A percentile compares a stretch with the other conserved stretches of the same genome.
These are phyloP conservation scores for Vitis hybrid DNA, from an alignment of 177 flowering plant genomes.

Conservation along the genomic window DNA sequence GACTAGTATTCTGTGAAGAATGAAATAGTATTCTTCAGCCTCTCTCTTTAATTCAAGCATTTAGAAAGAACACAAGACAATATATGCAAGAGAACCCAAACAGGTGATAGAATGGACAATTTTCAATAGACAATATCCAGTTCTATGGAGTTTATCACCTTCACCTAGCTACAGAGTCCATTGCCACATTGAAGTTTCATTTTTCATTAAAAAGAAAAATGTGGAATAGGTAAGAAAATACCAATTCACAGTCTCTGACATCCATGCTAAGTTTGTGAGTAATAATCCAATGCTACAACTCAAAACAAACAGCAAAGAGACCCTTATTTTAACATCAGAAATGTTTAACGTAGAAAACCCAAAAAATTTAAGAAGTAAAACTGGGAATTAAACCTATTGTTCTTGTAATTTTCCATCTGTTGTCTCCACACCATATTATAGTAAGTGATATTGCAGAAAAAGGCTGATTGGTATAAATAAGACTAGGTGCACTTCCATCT, in stretches of 20 bases:
- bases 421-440: conserved; percentile 43
- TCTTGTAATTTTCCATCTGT: conserved; percentile 41
- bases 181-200: not conserved
- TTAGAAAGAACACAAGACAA: no score
- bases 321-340: no score
- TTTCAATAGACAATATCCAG: no score
- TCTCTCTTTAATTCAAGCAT: no score
- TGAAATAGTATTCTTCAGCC: no score
- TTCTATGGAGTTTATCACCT: no score
- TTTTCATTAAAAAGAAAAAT: not conserved
- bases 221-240: conserved; percentile 8
- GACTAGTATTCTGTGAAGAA: no score
- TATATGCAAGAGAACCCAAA: no score
- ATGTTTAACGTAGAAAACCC: no score
- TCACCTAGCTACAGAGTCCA: no score
- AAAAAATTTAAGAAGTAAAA: no score
- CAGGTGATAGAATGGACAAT: no score
- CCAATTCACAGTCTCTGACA: conserved; percentile 24
- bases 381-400: conserved; percentile 42
- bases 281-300: conserved; percentile 38
- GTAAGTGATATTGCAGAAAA: conserved; percentile 39
- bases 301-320: conserved; percentile 10
- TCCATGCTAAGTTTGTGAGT: conserved; percentile 21
- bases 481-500: not conserved
- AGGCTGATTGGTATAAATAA: not conserved